Evolutionary conservation across 108 stramenopile species (phyloP).

Genomic region (Asterionellopsis glacialis): DNA sequence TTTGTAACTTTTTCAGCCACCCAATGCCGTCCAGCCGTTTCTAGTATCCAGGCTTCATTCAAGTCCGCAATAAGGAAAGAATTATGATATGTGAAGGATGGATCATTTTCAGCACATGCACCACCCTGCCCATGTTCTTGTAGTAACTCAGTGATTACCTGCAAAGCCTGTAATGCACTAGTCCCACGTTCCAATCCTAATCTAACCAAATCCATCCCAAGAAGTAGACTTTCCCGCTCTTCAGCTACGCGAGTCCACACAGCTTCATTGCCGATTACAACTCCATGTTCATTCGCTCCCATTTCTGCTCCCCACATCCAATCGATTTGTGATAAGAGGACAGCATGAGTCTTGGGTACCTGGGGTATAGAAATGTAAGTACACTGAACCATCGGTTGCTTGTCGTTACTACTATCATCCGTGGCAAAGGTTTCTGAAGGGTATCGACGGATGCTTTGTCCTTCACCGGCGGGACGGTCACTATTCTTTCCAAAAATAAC

Average conservation of each 20-base stretch:
- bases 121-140: conserved; percentile 58
- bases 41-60: conserved; percentile 47
- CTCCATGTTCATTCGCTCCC: conserved; percentile 55
- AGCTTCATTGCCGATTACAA: conserved; percentile 51
- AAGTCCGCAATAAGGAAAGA: conserved; percentile 52
- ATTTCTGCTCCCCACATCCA: conserved; percentile 63
- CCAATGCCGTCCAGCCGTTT: conserved; percentile 59
- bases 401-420: background rate
- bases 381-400: conserved; percentile 17
- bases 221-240: conserved; percentile 13
- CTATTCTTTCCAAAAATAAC: conserved; percentile 56
- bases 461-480: conserved; percentile 50
- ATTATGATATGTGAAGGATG: conserved; percentile 47
- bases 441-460: conserved; percentile 30
- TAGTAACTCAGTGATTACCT: conserved; percentile 36
- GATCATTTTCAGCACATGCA: conserved; percentile 53
- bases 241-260: conserved; percentile 29
- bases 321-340: conserved; percentile 42
- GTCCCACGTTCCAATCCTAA: conserved; percentile 46
- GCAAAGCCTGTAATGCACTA: conserved; percentile 29
- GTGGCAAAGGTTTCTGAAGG: conserved; percentile 8
- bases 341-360: conserved; percentile 30
- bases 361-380: conserved; percentile 52
- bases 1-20: conserved; percentile 28
- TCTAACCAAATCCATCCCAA: conserved; percentile 60